These are phyloP conservation scores for Wallacemonas rigidus DNA, from an alignment of 208 protist genomes.

Conservation along the genomic window DNA sequence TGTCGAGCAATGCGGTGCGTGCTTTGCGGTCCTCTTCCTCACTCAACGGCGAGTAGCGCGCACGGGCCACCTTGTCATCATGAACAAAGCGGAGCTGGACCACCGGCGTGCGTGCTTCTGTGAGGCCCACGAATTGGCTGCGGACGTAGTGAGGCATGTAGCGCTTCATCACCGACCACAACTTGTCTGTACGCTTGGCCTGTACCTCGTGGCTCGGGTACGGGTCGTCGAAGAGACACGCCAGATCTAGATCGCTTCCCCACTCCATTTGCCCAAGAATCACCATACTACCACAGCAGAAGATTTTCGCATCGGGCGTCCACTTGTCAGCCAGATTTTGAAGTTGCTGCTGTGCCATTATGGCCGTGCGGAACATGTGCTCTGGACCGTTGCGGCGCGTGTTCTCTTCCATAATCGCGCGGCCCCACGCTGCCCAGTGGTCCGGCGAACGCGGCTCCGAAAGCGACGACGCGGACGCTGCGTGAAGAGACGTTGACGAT, in stretches of 20 bases:
- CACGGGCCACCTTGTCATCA: constrained; percentile 77
- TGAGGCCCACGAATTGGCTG: constrained; percentile 66
- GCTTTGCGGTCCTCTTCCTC: constrained; percentile 85
- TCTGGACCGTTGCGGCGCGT: constrained; percentile 80
- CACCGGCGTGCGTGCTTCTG: constrained; percentile 85
- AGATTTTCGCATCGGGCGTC: constrained; percentile 91
- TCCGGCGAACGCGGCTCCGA: constrained; percentile 34
- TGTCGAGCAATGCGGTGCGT: constrained; percentile 81
- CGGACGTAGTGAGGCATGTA: constrained; percentile 88
- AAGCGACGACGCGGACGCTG: background rate
- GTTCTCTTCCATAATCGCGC: constrained; percentile 72
- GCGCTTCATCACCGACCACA: constrained; percentile 88
- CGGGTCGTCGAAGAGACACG: constrained; percentile 89
- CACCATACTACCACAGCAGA: constrained; percentile 86
- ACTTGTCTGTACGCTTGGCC: constrained; percentile 82
- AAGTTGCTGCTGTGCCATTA: constrained; percentile 78
- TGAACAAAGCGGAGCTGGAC: constrained; percentile 83
- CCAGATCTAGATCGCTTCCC: constrained; percentile 90
- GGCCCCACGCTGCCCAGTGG: constrained; percentile 83
- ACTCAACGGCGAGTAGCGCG: constrained; percentile 77
- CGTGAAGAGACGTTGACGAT: background rate
- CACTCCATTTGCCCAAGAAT: constrained; percentile 91
- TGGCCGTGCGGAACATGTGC: constrained; percentile 87
- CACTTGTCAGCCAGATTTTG: constrained; percentile 86
- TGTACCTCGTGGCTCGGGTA: constrained; percentile 81